Base-by-base conservation (phyloP, 2,329 filamentous ascomycete genomes). In the Fusarium solani-melongenae region DNA sequence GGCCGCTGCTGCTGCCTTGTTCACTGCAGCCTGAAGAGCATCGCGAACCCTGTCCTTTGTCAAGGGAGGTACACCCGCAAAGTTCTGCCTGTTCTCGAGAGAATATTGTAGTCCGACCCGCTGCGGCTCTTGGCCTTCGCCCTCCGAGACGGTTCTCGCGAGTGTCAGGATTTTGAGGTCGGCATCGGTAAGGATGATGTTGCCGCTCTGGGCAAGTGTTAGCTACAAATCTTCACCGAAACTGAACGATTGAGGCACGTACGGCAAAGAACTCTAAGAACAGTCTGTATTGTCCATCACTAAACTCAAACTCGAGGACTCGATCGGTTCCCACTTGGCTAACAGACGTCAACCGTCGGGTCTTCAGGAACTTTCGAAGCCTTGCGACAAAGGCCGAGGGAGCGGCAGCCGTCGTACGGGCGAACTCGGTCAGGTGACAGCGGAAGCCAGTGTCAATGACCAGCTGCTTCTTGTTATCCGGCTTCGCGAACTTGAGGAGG, bases 381-480 rank as follows among this genome's bases (percentile, higher is more conserved):
- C 94, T 90, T 56, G 92, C 89, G 55, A 98, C 94, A 81, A 99
- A 99, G 49, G 88, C 87, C 8, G 95, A 97, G 3, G 96, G 96
- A 0, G 92, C 91, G 20, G 93, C 90, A 6, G 95, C 94, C 1
- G 96, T 96, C 1, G 95, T 93, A 74, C 96, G 93, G 31, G 93
- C 91, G 85, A 98, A 99, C 77, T 93, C 91, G 34, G 96, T 98
- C 67, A 98, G 87, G 81, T 99, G 96, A 82, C 94, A 97, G 80
- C 96, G 94, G 83, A 99, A 99, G 33, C 96, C 96, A 2, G 94
- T 96, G 82, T 99, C 96, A 77, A 99, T 91, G 60, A 99, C 87
- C 31, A 99, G 88, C 82, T 98, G 96, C 81, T 96, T 92, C 83
- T 95, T 95, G 75, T 92, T 89, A 79, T 96, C 92, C 49, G 96